Percentiles rank a stretch among this genome's conserved stretches.
Evolutionary conservation across 768 basidiomycete species (phyloP).

Genomic region (Phylloporus scabripes): DNA sequence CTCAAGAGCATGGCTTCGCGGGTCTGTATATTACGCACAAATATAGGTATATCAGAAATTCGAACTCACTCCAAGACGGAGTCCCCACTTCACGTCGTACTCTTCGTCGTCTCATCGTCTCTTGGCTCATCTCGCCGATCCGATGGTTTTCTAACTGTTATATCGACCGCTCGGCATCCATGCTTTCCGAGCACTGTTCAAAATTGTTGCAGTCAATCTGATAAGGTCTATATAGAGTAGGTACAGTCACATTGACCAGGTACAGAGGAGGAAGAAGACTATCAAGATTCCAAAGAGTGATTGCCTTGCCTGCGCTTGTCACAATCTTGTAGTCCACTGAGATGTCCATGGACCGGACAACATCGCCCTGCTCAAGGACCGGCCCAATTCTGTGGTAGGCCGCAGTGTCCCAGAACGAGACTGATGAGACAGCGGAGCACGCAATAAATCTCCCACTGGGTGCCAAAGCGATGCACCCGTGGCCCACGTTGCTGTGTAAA

Average conservation of each 20-base stretch:
- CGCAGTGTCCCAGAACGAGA: neutral
- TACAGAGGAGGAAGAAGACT: neutral
- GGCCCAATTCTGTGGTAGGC: neutral
- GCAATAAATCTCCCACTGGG: neutral
- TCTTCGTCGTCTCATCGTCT: too few species aligned
- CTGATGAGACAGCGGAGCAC: neutral
- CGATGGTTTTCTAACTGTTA: too few species aligned
- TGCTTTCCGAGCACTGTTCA: neutral
- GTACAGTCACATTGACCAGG: neutral
- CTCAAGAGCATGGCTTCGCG: too few species aligned
- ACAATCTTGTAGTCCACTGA: neutral
- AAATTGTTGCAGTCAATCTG: neutral
- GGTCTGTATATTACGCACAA: too few species aligned
- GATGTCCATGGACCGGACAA: neutral
- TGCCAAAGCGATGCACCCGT: neutral
- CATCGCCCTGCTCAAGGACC: neutral
- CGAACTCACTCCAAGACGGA: too few species aligned
- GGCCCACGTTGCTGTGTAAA: neutral
- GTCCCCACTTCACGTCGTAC: too few species aligned
- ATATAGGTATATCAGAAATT: too few species aligned
- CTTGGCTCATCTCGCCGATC: too few species aligned
- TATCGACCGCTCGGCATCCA: neutral
- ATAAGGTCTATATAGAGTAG: neutral
- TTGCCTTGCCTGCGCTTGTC: neutral
- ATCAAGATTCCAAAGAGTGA: neutral